A percentile compares a stretch with the other conserved stretches of the same genome.
Conservation (phyloP, 148 eudicot genomes). For the Pharnaceum exiguum region DNA sequence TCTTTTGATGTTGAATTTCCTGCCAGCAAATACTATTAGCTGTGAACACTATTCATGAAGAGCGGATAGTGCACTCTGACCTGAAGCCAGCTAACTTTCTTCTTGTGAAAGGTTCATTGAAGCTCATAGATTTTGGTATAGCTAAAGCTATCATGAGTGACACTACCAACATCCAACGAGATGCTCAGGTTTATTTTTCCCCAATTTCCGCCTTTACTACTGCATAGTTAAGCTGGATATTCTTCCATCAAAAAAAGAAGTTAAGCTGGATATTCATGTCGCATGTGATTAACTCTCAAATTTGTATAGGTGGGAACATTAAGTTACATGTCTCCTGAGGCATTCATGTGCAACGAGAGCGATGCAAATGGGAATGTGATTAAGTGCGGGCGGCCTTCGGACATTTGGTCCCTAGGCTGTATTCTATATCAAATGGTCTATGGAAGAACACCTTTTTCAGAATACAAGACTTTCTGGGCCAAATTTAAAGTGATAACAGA, state of each 20-base stretch:
- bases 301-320: slow-evolving; percentile 82
- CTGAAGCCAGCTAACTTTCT: slow-evolving; percentile 97
- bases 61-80: slow-evolving; percentile 96
- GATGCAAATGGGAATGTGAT: slow-evolving; percentile 75
- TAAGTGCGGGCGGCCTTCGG: slow-evolving; percentile 94
- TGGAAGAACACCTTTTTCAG: slow-evolving; percentile 89
- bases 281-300: slow-evolving; percentile 9
- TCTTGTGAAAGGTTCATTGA: slow-evolving; percentile 85
- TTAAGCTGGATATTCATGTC: too few relatives aligned
- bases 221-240: neutral
- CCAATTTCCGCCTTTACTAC: neutral
- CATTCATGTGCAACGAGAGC: slow-evolving; percentile 90
- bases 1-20: slow-evolving; percentile 7
- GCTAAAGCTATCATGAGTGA: slow-evolving; percentile 97
- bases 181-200: slow-evolving; percentile 60
- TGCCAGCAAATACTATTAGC: slow-evolving; percentile 93
- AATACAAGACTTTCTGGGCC: slow-evolving; percentile 96
- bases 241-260: too few relatives aligned
- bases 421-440: slow-evolving; percentile 98
- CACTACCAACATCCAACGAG: slow-evolving; percentile 94
- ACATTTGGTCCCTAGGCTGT: slow-evolving; percentile 99
- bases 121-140: slow-evolving; percentile 95
- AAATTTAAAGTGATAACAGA: slow-evolving; percentile 92
- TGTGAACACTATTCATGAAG: slow-evolving; percentile 95
- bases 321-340: slow-evolving; percentile 98